phyloP scores from a whole-genome alignment of 164 flowering plant species.

The Cinnamomum micranthum region DNA sequence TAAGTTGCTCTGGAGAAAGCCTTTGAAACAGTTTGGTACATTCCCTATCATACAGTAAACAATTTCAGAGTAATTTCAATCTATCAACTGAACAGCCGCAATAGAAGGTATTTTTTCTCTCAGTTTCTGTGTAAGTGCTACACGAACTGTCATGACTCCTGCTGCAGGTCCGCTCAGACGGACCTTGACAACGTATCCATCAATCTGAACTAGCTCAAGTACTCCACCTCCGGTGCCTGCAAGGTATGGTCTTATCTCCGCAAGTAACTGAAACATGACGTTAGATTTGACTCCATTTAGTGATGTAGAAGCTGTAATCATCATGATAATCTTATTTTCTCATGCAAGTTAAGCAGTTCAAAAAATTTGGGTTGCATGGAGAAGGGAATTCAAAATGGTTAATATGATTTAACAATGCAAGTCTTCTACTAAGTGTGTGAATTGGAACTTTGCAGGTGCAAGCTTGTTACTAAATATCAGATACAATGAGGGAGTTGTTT shows the following conservation, averaged over 20 bases:
- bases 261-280: conserved; percentile 54
- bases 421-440: neutral
- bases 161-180: conserved; percentile 89
- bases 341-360: neutral
- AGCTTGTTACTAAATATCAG: neutral
- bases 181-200: conserved; percentile 62
- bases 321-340: neutral
- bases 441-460: neutral
- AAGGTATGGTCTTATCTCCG: conserved; percentile 87
- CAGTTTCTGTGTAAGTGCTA: conserved; percentile 88
- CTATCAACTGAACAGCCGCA: conserved; percentile 74
- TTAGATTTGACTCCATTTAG: neutral
- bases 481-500: conserved; percentile 4
- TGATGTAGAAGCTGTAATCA: neutral
- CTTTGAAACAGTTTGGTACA: neutral
- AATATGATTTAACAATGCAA: neutral
- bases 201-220: conserved; percentile 66
- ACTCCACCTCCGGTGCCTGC: conserved; percentile 82
- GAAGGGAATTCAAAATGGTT: neutral
- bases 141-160: conserved; percentile 87
- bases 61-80: conserved; percentile 10
- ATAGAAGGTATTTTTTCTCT: conserved; percentile 85
- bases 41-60: conserved; percentile 7
- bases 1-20: neutral
- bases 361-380: neutral